Base-by-base conservation (phyloP, 2,329 filamentous ascomycete genomes). In the Xenoacremonium recifei region DNA sequence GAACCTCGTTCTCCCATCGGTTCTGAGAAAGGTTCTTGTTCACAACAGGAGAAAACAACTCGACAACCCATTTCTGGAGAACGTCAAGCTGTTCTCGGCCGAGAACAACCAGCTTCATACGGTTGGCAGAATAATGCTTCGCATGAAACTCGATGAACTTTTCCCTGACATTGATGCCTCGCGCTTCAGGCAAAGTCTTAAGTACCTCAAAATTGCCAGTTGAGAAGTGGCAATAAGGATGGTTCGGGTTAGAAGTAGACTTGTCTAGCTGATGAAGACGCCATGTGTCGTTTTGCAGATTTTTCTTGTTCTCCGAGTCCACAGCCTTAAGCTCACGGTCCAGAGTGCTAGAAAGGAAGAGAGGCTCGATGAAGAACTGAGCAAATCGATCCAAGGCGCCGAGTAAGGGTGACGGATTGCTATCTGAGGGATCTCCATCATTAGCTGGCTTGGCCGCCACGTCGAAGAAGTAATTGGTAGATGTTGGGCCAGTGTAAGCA, bases 381-480 rank as follows among this genome's bases (percentile, higher is more conserved):
- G 91, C 87, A 65, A 96, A 96, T 23, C 90, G 84, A 63, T 96
- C 91, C 38, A 96, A 74, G 4, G 87, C 91, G 18, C 89, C 90
- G 61, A 86, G 84, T 5, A 96, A 58, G 2, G 79, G 76, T 13
- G 79, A 82, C 0, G 76, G 70, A 50, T 82, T 80, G 54, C 68
- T 60, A 50, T 75, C 76, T 7, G 77, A 76, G 4, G 76, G 68
- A 21, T 79, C 72, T 39, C 76, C 68, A 27, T 77, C 73, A 47
- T 84, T 82, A 61, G 75, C 80, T 11, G 85, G 79, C 38, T 89
- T 89, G 21, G 90, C 89, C 16, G 88, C 89, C 44, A 97, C 84
- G 60, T 99, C 93, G 63, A 99, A 99, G 69, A 88, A 97, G 71
- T 95, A 99, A 69, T 97, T 97, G 50, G 93, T 99, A 39, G 92